Evolutionary conservation across 352 stramenopile genomes (phyloP).

Genomic region (Pseudoperonospora humuli): DNA sequence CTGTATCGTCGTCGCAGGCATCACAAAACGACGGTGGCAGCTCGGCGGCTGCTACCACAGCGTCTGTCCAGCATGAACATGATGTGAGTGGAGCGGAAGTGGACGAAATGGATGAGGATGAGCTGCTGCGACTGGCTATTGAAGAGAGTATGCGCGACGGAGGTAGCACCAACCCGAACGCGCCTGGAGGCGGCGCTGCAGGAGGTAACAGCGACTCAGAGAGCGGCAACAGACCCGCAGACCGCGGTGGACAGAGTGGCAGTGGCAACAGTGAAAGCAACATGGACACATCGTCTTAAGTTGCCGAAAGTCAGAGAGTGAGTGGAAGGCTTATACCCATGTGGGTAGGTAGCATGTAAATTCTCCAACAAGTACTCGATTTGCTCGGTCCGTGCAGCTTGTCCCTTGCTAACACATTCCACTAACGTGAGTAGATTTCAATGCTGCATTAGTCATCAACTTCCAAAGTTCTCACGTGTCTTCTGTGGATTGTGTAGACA

Average conservation of each 20-base stretch:
- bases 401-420: constrained; percentile 7
- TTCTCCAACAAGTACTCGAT: constrained; percentile 25
- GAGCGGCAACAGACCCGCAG: constrained; percentile 23
- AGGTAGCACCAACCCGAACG: constrained; percentile 32
- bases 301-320: constrained; percentile 1
- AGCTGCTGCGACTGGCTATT: constrained; percentile 77
- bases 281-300: constrained; percentile 43
- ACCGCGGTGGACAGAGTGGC: constrained; percentile 10
- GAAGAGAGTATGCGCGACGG: constrained; percentile 84
- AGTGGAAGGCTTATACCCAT: constrained; percentile 18
- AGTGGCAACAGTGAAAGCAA: constrained; percentile 32
- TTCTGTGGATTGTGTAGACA: constrained; percentile 13
- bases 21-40: constrained; percentile 61
- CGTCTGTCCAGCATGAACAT: constrained; percentile 66
- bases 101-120: constrained; percentile 83
- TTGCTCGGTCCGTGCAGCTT: constrained; percentile 17
- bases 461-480: constrained; percentile 10
- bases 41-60: constrained; percentile 59
- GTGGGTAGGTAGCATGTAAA: constrained; percentile 36
- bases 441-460: background rate
- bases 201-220: constrained; percentile 42
- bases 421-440: constrained; percentile 17
- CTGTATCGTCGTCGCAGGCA: constrained; percentile 65
- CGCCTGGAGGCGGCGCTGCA: constrained; percentile 7
- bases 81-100: constrained; percentile 76